These are phyloP conservation scores for Pterocarpus santalinus DNA, from an alignment of 306 rosid species.

Conservation along the genomic window DNA sequence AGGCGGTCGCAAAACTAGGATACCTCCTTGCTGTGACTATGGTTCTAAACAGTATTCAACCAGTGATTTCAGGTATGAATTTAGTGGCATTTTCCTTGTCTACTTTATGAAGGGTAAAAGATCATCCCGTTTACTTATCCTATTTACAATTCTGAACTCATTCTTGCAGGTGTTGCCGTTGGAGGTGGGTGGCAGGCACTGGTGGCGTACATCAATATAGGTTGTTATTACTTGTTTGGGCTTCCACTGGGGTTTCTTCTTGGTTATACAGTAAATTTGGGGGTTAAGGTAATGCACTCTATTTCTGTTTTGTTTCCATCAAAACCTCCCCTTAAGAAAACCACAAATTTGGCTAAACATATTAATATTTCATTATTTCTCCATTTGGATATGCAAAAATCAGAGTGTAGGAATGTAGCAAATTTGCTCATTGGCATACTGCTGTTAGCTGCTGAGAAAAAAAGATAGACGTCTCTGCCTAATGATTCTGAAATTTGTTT, in stretches of 20 bases:
- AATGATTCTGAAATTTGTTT: constrained; percentile 31
- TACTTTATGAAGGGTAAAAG: background rate
- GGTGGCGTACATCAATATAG: constrained; percentile 86
- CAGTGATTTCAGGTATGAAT: constrained; percentile 80
- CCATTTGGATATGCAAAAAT: constrained; percentile 14
- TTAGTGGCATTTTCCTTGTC: constrained; percentile 12
- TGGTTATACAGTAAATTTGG: constrained; percentile 66
- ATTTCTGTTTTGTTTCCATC: background rate
- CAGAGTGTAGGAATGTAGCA: background rate
- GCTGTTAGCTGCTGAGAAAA: too few species aligned
- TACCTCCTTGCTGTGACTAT: constrained; percentile 76
- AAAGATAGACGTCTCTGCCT: background rate
- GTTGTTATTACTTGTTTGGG: constrained; percentile 82
- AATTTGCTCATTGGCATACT: too few species aligned
- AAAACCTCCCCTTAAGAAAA: background rate
- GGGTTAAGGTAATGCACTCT: constrained; percentile 67
- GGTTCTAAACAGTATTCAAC: constrained; percentile 88
- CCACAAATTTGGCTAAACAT: background rate
- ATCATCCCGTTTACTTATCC: background rate
- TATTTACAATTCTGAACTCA: constrained; percentile 11
- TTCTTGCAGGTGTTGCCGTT: constrained; percentile 81
- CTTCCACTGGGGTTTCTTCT: constrained; percentile 78
- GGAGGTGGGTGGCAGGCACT: constrained; percentile 96
- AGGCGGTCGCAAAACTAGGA: constrained; percentile 68
- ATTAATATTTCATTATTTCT: background rate